phyloP scores from a whole-genome alignment of 2,329 filamentous ascomycete genomes.

The Fusarium falciforme region DNA sequence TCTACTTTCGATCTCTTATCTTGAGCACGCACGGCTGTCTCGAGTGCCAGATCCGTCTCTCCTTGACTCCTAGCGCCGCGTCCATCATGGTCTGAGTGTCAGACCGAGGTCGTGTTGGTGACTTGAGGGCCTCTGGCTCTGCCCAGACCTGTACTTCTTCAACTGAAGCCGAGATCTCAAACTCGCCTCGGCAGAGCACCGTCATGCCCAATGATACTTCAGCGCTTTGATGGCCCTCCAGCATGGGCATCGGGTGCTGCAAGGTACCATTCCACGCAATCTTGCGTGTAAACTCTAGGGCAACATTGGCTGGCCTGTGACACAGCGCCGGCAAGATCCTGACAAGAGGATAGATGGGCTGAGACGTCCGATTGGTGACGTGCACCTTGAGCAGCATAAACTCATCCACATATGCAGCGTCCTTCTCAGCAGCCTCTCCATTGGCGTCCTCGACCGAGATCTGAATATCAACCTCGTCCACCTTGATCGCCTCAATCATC shows the following conservation, averaged over 20 bases:
- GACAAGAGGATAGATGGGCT: slow-evolving; percentile 77
- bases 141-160: slow-evolving; percentile 78
- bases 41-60: slow-evolving; percentile 74
- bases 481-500: slow-evolving; percentile 85
- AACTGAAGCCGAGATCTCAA: slow-evolving; percentile 82
- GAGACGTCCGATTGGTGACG: slow-evolving; percentile 78
- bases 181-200: slow-evolving; percentile 81
- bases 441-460: slow-evolving; percentile 62
- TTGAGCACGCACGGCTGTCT: slow-evolving; percentile 66
- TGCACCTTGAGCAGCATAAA: slow-evolving; percentile 78
- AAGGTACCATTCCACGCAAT: slow-evolving; percentile 87
- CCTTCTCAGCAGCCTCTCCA: slow-evolving; percentile 33
- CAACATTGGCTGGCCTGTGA: slow-evolving; percentile 76
- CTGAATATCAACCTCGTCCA: slow-evolving; percentile 81
- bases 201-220: slow-evolving; percentile 77
- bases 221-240: slow-evolving; percentile 69
- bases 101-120: slow-evolving; percentile 54
- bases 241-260: slow-evolving; percentile 76
- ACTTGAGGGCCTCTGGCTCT: slow-evolving; percentile 45
- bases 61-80: slow-evolving; percentile 66
- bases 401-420: slow-evolving; percentile 53
- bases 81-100: slow-evolving; percentile 70
- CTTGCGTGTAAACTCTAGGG: slow-evolving; percentile 84
- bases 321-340: slow-evolving; percentile 82
- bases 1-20: slow-evolving; percentile 59